Evolutionary conservation across 306 rosid genomes (phyloP).

Genomic region (Glycine soja): DNA sequence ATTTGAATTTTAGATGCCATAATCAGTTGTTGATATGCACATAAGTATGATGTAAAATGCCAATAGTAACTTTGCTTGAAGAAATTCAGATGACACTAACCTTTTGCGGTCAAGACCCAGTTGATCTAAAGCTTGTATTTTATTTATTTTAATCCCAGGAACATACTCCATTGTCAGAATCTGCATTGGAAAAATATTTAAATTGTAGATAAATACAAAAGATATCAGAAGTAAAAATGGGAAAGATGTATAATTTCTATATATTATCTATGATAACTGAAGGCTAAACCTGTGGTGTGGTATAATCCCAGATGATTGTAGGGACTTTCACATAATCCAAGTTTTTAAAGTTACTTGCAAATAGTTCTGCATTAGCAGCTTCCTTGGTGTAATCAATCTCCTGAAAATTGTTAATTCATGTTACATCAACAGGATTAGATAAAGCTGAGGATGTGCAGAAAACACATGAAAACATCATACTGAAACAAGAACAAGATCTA

Average conservation of each 20-base stretch:
- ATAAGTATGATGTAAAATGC: slow-evolving; percentile 33
- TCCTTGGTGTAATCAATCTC: slow-evolving; percentile 99
- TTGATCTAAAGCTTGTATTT: slow-evolving; percentile 91
- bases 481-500: slow-evolving; percentile 33
- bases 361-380: slow-evolving; percentile 90
- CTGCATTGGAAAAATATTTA: slow-evolving; percentile 55
- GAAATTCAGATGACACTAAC: slow-evolving; percentile 52
- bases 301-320: slow-evolving; percentile 86
- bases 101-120: slow-evolving; percentile 94
- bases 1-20: slow-evolving; percentile 35
- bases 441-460: slow-evolving; percentile 35
- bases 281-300: slow-evolving; percentile 86
- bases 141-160: slow-evolving; percentile 98
- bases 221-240: slow-evolving; percentile 17
- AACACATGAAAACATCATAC: slow-evolving; percentile 38
- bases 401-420: slow-evolving; percentile 60
- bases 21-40: slow-evolving; percentile 33
- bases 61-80: slow-evolving; percentile 26
- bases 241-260: slow-evolving; percentile 27
- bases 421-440: slow-evolving; percentile 35
- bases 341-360: slow-evolving; percentile 85
- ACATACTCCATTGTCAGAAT: slow-evolving; percentile 99
- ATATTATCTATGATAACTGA: slow-evolving; percentile 37
- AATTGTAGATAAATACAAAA: slow-evolving; percentile 23
- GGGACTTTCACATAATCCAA: slow-evolving; percentile 95